Conservation (phyloP, 2,329 filamentous ascomycete genomes). For the Myriosclerotinia scirpicola region DNA sequence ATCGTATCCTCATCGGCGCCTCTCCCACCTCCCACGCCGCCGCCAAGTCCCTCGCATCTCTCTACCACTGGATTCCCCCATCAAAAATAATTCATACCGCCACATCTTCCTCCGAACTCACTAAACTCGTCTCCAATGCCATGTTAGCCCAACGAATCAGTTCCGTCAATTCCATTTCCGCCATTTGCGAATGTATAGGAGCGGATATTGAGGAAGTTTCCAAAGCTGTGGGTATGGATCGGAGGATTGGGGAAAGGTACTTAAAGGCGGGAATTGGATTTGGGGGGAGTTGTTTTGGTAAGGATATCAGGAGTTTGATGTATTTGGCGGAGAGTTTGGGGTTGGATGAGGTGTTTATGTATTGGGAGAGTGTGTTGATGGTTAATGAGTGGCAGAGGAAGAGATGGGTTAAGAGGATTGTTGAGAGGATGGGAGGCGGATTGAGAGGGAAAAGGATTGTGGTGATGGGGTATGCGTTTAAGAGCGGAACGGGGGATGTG, state of each 20-base stretch:
- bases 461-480: conserved; percentile 75
- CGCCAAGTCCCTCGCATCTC: conserved; percentile 59
- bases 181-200: conserved; percentile 73
- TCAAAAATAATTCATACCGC: conserved; percentile 70
- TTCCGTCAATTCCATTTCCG: conserved; percentile 79
- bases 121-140: conserved; percentile 77
- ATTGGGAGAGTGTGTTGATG: conserved; percentile 71
- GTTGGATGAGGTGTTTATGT: conserved; percentile 69
- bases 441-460: conserved; percentile 69
- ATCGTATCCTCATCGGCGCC: conserved; percentile 74
- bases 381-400: conserved; percentile 76
- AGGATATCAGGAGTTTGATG: conserved; percentile 72
- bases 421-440: conserved; percentile 67
- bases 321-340: conserved; percentile 72
- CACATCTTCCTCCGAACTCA: conserved; percentile 74
- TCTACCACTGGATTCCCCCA: conserved; percentile 73
- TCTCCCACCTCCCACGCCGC: conserved; percentile 47
- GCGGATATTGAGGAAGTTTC: conserved; percentile 75
- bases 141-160: conserved; percentile 79
- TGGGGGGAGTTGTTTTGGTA: conserved; percentile 79
- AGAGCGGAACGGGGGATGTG: conserved; percentile 76
- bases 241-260: conserved; percentile 70
- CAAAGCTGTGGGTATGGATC: conserved; percentile 65
- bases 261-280: conserved; percentile 75
- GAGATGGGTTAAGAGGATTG: conserved; percentile 65